Base-by-base conservation (phyloP, 169 alveolate species). In the Plasmodium gonderi region DNA sequence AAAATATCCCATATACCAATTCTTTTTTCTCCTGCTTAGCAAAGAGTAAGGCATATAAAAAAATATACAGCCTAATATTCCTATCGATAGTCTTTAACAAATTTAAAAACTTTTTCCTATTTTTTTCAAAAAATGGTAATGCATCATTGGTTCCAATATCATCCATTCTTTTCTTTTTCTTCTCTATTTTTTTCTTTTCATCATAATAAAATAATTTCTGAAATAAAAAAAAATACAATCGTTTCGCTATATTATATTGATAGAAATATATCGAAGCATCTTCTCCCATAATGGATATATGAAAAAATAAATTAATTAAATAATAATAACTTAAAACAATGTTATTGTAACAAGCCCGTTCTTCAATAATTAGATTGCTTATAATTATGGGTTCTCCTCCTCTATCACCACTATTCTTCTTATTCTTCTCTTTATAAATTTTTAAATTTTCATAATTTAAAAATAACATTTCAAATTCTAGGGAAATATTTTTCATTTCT, bases 21-120 rank as follows among this genome's bases (percentile, higher is more conserved):
- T 90, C 85, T 20, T 29, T 90, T 45, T 42, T 90, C 9, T 78
- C 42, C 69, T 79, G 45, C 40, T 76, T 78, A 29, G 31, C 45
- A 65, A 90, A 90, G 17, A 90, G 69, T 45, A 90, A 69, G 38
- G 94, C 94, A 69, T 64, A 90, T 78, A 90, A 77, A 90, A 90
- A 90, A 23, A 90, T 79, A 29, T 90, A 90, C 51, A 90, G 80
- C 20, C 94, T 60, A 45, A 90, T 49, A 79, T 90, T 90, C 51
- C 91, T 76, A 42, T 90, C 94, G 40, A 78, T 79, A 26, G 26
- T 67, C 26, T 76, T 79, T 77, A 90, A 69, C 54, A 90, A 44
- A 42, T 90, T 47, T 2, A 77, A 45, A 64, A 60, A 9, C 14
- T 78, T 69, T 36, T 29, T 90, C 69, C 79, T 42, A 7, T 87